Conservation (phyloP, 805 yeast species). For the Diddensiella caesifluorescens region DNA sequence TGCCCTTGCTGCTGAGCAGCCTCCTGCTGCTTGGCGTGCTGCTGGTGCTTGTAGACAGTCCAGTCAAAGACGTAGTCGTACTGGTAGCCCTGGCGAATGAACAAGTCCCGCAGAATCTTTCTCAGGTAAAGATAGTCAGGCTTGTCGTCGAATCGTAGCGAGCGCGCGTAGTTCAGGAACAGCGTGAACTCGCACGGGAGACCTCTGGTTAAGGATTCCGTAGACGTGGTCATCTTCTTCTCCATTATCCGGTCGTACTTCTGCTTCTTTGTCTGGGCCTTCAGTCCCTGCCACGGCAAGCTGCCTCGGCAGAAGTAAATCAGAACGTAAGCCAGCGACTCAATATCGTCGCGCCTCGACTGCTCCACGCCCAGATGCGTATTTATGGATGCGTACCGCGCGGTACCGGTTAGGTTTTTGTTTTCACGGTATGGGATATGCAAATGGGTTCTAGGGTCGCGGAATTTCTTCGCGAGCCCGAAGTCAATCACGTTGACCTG, state of each 20-base stretch:
- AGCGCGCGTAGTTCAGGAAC: constrained; percentile 82
- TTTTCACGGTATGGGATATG: constrained; percentile 97
- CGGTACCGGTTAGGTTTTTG: constrained; percentile 95
- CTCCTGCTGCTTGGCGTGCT: constrained; percentile 17
- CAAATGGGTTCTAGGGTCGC: constrained; percentile 89
- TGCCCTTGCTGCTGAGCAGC: constrained; percentile 10
- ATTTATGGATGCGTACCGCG: constrained; percentile 90
- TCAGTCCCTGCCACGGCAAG: constrained; percentile 97
- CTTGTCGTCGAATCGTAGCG: constrained; percentile 89
- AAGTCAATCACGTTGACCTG: constrained; percentile 93
- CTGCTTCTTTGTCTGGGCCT: constrained; percentile 95
- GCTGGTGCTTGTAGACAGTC: constrained; percentile 73
- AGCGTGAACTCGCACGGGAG: constrained; percentile 85
- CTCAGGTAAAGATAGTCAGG: constrained; percentile 91
- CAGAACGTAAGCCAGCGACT: constrained; percentile 88
- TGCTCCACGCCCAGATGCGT: constrained; percentile 97
- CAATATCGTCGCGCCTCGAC: constrained; percentile 93
- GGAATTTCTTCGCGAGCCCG: constrained; percentile 87
- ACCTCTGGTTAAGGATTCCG: constrained; percentile 82
- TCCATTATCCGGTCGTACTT: constrained; percentile 96
- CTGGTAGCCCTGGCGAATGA: constrained; percentile 78
- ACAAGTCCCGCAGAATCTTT: constrained; percentile 82
- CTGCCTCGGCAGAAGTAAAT: constrained; percentile 94
- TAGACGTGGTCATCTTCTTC: constrained; percentile 84
- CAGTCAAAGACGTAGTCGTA: constrained; percentile 96